Percentiles rank a stretch among this genome's conserved stretches.
These are phyloP conservation scores for Picochlorum costavermella DNA, from an alignment of 139 green algal genomes.

Conservation along the genomic window DNA sequence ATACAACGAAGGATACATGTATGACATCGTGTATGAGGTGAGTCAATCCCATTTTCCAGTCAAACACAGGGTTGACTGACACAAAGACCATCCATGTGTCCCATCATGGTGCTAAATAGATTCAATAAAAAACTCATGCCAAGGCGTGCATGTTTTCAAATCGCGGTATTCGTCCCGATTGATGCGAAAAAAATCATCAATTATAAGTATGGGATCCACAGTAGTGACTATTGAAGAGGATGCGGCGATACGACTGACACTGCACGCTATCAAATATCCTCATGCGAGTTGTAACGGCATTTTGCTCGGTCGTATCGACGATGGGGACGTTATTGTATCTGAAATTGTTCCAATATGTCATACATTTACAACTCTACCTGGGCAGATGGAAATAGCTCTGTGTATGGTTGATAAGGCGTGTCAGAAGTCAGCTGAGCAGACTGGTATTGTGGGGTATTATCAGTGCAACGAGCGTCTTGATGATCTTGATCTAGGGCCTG, in stretches of 20 bases:
- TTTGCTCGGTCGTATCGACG: background rate
- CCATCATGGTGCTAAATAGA: too few species aligned
- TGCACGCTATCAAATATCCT: background rate
- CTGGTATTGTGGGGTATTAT: constrained; percentile 69
- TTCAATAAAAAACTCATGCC: too few species aligned
- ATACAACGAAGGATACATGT: too few species aligned
- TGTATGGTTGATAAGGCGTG: constrained; percentile 32
- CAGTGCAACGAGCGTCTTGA: constrained; percentile 51
- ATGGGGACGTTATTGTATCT: too few species aligned
- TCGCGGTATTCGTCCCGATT: too few species aligned
- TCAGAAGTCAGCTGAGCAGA: constrained; percentile 10
- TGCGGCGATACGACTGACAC: background rate
- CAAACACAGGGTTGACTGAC: too few species aligned
- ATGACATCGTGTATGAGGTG: too few species aligned
- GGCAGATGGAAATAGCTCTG: constrained; percentile 49
- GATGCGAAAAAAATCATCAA: too few species aligned
- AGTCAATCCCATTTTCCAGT: too few species aligned
- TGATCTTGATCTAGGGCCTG: constrained; percentile 43
- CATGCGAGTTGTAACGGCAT: background rate
- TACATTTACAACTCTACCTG: constrained; percentile 39
- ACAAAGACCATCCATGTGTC: too few species aligned
- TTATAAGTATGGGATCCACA: too few species aligned
- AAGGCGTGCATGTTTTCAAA: too few species aligned
- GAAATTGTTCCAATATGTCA: constrained; percentile 53
- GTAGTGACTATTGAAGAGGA: background rate